Evolutionary conservation across 352 stramenopile genomes (phyloP).

Genomic region (Plasmopara halstedii): DNA sequence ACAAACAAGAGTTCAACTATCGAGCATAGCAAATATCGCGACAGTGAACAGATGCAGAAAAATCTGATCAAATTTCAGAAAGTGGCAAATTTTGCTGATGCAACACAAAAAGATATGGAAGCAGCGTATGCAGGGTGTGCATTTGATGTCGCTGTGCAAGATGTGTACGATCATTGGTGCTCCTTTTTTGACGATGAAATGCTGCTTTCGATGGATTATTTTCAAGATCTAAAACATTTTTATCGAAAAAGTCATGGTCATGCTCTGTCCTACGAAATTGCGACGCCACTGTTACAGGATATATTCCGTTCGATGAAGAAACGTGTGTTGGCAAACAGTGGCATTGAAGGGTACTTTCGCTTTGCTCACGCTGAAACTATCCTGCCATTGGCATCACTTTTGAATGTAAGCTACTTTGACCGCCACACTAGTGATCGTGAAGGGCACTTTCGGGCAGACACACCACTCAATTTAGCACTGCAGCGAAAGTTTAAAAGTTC

Average conservation of each 20-base stretch:
- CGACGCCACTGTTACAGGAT: slow-evolving; percentile 57
- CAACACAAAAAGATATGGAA: slow-evolving; percentile 54
- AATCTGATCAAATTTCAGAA: slow-evolving; percentile 46
- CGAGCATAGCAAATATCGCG: slow-evolving; percentile 48
- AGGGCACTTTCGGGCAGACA: slow-evolving; percentile 53
- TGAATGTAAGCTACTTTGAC: slow-evolving; percentile 71
- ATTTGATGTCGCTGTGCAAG: slow-evolving; percentile 62
- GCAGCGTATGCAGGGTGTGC: slow-evolving; percentile 72
- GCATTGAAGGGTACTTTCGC: slow-evolving; percentile 61
- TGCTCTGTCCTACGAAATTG: slow-evolving; percentile 64
- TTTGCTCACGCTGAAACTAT: slow-evolving; percentile 84
- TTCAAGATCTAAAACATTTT: slow-evolving; percentile 82
- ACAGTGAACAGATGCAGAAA: slow-evolving; percentile 38
- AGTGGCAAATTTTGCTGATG: slow-evolving; percentile 11
- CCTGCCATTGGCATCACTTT: slow-evolving; percentile 57
- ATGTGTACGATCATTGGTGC: slow-evolving; percentile 54
- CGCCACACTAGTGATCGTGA: slow-evolving; percentile 41
- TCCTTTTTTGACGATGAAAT: slow-evolving; percentile 52
- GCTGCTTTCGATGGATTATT: slow-evolving; percentile 79
- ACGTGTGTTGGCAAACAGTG: slow-evolving; percentile 23
- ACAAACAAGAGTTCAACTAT: slow-evolving; percentile 50
- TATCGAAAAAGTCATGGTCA: slow-evolving; percentile 80
- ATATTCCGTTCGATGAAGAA: slow-evolving; percentile 50
- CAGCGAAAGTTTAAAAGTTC: slow-evolving; percentile 54
- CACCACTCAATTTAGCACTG: slow-evolving; percentile 37